phyloP scores from a whole-genome alignment of 1,284 basidiomycete genomes.

The Gymnopus androsaceus region DNA sequence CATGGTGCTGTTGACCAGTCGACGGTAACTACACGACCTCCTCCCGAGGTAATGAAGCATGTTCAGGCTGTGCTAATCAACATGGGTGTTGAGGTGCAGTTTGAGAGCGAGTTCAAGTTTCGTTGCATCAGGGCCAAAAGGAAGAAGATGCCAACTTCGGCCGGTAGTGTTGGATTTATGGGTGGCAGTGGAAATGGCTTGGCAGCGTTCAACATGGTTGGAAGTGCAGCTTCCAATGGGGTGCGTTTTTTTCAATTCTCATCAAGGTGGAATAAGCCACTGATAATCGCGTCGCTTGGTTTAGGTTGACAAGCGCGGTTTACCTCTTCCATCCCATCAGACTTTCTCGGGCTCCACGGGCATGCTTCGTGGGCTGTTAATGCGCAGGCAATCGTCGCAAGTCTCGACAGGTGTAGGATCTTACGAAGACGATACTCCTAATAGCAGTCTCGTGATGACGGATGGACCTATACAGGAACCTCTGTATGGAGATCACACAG shows the following conservation, averaged over 20 bases:
- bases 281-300: background rate
- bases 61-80: constrained; percentile 77
- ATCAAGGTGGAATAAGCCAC: background rate
- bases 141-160: constrained; percentile 53
- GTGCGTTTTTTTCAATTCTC: constrained; percentile 46
- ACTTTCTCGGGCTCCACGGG: constrained; percentile 66
- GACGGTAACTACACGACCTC: constrained; percentile 84
- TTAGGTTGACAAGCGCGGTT: constrained; percentile 67
- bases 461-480: constrained; percentile 45
- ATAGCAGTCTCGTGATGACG: constrained; percentile 10
- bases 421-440: constrained; percentile 47
- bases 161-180: constrained; percentile 40
- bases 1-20: constrained; percentile 93
- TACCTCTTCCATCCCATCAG: constrained; percentile 75
- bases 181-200: constrained; percentile 44
- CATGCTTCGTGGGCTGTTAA: constrained; percentile 82
- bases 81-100: constrained; percentile 90
- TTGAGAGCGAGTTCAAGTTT: constrained; percentile 88
- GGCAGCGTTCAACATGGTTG: constrained; percentile 76
- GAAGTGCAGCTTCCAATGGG: constrained; percentile 78
- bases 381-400: constrained; percentile 86
- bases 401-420: constrained; percentile 49
- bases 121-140: constrained; percentile 77
- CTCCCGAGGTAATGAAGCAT: constrained; percentile 86
- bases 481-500: constrained; percentile 73